Evolutionary conservation across 148 eudicot species (phyloP).

Genomic region (Talinum fruticosum): DNA sequence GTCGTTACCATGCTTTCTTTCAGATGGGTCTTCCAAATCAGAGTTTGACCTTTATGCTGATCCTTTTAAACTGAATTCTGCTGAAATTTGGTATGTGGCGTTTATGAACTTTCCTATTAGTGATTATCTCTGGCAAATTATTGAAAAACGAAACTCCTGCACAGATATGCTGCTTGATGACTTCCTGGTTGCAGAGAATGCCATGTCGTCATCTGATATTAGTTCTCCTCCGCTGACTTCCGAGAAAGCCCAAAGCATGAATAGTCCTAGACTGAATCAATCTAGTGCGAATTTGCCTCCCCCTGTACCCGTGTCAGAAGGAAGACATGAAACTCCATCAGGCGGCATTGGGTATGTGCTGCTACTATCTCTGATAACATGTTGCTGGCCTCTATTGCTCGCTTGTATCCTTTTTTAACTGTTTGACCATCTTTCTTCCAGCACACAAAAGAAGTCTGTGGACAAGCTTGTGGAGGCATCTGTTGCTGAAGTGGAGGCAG

Average conservation of each 20-base stretch:
- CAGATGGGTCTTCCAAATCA: background rate
- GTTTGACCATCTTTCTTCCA: slow-evolving; percentile 25
- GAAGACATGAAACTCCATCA: slow-evolving; percentile 43
- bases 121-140: background rate
- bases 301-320: slow-evolving; percentile 36
- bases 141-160: slow-evolving; percentile 11
- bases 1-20: background rate
- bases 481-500: slow-evolving; percentile 92
- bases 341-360: slow-evolving; percentile 46
- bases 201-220: slow-evolving; percentile 50
- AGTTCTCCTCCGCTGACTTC: slow-evolving; percentile 41
- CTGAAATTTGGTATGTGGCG: slow-evolving; percentile 3
- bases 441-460: slow-evolving; percentile 55
- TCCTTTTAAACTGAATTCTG: background rate
- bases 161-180: slow-evolving; percentile 83
- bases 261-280: slow-evolving; percentile 42
- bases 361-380: background rate
- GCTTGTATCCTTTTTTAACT: slow-evolving; percentile 1
- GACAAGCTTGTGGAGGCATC: slow-evolving; percentile 84
- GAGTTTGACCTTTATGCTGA: background rate
- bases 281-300: slow-evolving; percentile 29
- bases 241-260: slow-evolving; percentile 44
- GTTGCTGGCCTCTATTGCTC: slow-evolving; percentile 6
- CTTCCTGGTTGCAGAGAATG: slow-evolving; percentile 76
- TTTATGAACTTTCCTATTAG: background rate